Base-by-base conservation (phyloP, 306 rosid species). In the Dryas octopetala region DNA sequence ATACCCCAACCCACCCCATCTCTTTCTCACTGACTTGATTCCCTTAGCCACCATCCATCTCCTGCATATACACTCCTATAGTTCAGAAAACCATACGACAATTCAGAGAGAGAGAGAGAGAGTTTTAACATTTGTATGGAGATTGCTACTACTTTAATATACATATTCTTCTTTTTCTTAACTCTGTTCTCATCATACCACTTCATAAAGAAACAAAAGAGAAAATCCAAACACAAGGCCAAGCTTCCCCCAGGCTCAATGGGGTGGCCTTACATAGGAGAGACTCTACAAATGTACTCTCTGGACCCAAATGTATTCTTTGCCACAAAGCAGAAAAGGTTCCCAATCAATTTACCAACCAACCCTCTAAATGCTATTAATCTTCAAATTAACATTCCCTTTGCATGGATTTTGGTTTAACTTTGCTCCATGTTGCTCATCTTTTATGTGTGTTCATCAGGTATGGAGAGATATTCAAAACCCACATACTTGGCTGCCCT, bases 181-280 rank as follows among this genome's bases (percentile, higher is more conserved):
- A 38, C 63, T 55, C 78, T 88, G 38, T 68, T 85, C 68, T 82
- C 65, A 0, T 82, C 65, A 0, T 78, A 46, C 38, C 54, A 76
- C 52, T 78, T 78, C 49, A 68, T 79, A 50, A 88, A 61, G 74
- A 84, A 80, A 78, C 74, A 53, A 7, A 74, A 54, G 44, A 69
- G 12, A 40, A 76, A 73, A 49, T 47, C 62, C 15, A 9, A 51
- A 53, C 43, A 4, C 10, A 5, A 19, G 14, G 51, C 81, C 23
- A 83, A 87, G 77, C 94, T 89, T 69, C 97, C 98, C 32, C 97
- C 98, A 3, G 98, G 98, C 28, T 89, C 96, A 78, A 78, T 89
- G 94, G 98, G 98, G 28, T 88, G 91, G 96, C 97, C 97, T 78
- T 89, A 74, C 51, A 44, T 91, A 0, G 97, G 96, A 64, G 91